These are phyloP conservation scores for Schizosaccharomyces cryophilus DNA, from an alignment of 805 yeast species.

Conservation along the genomic window DNA sequence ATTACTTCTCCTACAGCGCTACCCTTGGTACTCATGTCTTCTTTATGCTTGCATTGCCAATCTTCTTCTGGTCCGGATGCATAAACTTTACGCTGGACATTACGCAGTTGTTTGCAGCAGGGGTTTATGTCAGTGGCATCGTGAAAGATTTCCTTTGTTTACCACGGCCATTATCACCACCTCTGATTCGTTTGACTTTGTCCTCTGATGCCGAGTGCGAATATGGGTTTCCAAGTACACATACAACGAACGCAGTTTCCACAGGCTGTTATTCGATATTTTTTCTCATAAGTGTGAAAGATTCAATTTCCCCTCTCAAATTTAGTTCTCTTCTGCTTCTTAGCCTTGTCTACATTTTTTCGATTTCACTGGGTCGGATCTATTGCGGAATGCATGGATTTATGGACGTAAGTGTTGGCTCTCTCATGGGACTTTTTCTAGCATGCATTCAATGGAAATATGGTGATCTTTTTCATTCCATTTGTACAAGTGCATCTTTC, in stretches of 20 bases:
- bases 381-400: constrained; percentile 97
- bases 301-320: not conserved
- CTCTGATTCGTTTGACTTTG: constrained; percentile 69
- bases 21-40: constrained; percentile 82
- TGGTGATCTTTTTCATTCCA: constrained; percentile 24
- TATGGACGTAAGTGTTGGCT: constrained; percentile 47
- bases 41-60: constrained; percentile 68
- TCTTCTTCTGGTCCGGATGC: constrained; percentile 62
- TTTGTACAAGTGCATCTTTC: not conserved
- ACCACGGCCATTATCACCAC: constrained; percentile 85
- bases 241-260: constrained; percentile 80
- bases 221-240: constrained; percentile 86
- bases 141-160: constrained; percentile 65
- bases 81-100: constrained; percentile 28
- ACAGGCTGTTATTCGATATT: constrained; percentile 25
- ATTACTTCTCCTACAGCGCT: constrained; percentile 69
- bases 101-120: constrained; percentile 37
- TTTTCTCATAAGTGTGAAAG: not conserved
- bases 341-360: constrained; percentile 26
- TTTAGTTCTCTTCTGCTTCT: constrained; percentile 2
- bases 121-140: constrained; percentile 37
- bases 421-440: constrained; percentile 31
- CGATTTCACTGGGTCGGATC: constrained; percentile 54
- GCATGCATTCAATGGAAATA: constrained; percentile 23
- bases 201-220: constrained; percentile 77